These are phyloP conservation scores for Nitzschia putrida DNA, from an alignment of 108 stramenopile species.

Conservation along the genomic window DNA sequence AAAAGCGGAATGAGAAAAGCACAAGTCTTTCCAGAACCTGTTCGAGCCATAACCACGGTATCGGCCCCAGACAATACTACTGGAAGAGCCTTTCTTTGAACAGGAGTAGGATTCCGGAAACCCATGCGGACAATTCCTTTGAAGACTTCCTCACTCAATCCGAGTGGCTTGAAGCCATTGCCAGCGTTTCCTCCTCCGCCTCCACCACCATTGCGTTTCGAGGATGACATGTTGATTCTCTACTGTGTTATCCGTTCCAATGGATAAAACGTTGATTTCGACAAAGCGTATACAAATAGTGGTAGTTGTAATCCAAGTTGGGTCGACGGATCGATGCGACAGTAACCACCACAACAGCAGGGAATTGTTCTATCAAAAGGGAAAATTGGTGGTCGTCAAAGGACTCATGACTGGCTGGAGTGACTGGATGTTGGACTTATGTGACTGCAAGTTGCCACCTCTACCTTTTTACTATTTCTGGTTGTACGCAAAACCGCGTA, in stretches of 20 bases:
- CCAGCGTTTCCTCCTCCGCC: constrained; percentile 40
- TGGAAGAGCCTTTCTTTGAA: constrained; percentile 95
- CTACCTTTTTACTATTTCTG: constrained; percentile 16
- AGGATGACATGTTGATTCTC: background rate
- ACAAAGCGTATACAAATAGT: too few relatives aligned
- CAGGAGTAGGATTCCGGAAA: constrained; percentile 95
- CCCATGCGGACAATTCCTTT: constrained; percentile 91
- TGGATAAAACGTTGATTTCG: too few relatives aligned
- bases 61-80: constrained; percentile 88
- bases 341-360: too few relatives aligned
- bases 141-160: constrained; percentile 72
- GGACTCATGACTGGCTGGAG: constrained; percentile 2
- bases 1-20: constrained; percentile 94
- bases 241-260: background rate
- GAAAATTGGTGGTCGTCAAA: constrained; percentile 14
- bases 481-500: background rate
- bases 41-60: constrained; percentile 95
- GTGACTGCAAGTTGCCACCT: background rate
- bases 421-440: background rate
- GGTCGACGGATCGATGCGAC: too few relatives aligned
- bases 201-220: constrained; percentile 10
- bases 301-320: too few relatives aligned
- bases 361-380: background rate
- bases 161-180: constrained; percentile 81
- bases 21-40: constrained; percentile 95